phyloP scores from a whole-genome alignment of 176 grass and related monocot species.

The Elaeis guineensis region DNA sequence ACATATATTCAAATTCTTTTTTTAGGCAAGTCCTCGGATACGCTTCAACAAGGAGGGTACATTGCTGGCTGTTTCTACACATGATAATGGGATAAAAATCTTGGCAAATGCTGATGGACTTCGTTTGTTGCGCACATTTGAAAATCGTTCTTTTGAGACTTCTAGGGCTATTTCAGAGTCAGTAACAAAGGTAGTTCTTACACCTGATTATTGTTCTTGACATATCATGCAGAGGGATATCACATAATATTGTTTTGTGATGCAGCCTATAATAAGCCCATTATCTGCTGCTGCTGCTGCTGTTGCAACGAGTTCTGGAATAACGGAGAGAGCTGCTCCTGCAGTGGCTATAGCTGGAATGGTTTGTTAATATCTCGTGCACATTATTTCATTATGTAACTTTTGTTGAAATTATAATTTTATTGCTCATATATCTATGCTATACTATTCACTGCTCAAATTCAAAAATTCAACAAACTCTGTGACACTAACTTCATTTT shows the following conservation, averaged over 20 bases:
- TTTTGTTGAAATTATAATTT: background rate
- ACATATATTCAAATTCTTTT: too few species aligned
- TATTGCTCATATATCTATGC: background rate
- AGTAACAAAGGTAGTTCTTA: conserved; percentile 60
- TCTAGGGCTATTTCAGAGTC: conserved; percentile 63
- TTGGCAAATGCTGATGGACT: conserved; percentile 88
- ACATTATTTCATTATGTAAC: background rate
- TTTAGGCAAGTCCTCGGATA: conserved; percentile 74
- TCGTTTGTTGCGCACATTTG: conserved; percentile 65
- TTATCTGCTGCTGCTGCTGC: conserved; percentile 60
- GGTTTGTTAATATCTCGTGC: conserved; percentile 30
- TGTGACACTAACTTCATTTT: conserved; percentile 12
- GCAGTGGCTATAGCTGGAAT: conserved; percentile 53
- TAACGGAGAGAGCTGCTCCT: conserved; percentile 32
- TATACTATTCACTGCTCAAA: too few species aligned
- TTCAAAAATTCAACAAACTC: conserved; percentile 5
- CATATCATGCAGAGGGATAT: background rate
- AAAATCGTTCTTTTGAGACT: conserved; percentile 91
- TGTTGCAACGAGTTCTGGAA: conserved; percentile 54
- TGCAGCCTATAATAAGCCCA: conserved; percentile 87
- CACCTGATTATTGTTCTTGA: background rate
- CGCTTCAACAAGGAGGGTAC: conserved; percentile 95
- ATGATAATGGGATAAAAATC: conserved; percentile 94
- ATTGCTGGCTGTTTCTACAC: conserved; percentile 80
- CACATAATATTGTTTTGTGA: conserved; percentile 7